These are phyloP conservation scores for Talaromyces sp. DNA, from an alignment of 2,329 filamentous ascomycete species.

Conservation along the genomic window DNA sequence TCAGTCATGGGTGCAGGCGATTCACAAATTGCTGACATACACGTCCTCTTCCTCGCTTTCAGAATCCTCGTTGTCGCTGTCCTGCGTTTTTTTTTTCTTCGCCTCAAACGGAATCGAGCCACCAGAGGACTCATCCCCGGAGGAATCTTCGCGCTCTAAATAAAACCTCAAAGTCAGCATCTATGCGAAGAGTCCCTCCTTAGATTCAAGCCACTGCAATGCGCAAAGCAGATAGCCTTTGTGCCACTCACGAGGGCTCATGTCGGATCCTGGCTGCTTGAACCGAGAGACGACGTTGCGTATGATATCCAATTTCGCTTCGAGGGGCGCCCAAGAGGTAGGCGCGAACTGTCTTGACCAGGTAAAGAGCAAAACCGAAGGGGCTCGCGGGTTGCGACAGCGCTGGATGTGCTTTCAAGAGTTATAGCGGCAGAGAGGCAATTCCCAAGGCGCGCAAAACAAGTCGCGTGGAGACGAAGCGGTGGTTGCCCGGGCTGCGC, in stretches of 20 bases:
- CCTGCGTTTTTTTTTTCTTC: slow-evolving; percentile 18
- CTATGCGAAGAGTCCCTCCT: neutral
- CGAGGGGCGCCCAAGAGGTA: neutral
- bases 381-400: neutral
- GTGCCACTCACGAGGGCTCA: slow-evolving; percentile 35
- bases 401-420: neutral
- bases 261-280: slow-evolving; percentile 16
- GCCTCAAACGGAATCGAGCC: slow-evolving; percentile 31
- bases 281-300: slow-evolving; percentile 1
- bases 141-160: slow-evolving; percentile 26
- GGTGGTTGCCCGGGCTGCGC: slow-evolving; percentile 17
- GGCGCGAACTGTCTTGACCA: neutral
- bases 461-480: slow-evolving; percentile 23
- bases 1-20: neutral
- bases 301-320: slow-evolving; percentile 9
- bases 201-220: neutral
- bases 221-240: slow-evolving; percentile 9
- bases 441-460: slow-evolving; percentile 15
- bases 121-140: slow-evolving; percentile 31
- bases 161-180: neutral
- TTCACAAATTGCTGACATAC: slow-evolving; percentile 1
- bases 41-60: slow-evolving; percentile 23
- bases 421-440: slow-evolving; percentile 9
- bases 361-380: neutral
- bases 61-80: slow-evolving; percentile 18